Evolutionary conservation across 495 filamentous ascomycete genomes (phyloP).

Genomic region (Penicillium cosmopolitanum): DNA sequence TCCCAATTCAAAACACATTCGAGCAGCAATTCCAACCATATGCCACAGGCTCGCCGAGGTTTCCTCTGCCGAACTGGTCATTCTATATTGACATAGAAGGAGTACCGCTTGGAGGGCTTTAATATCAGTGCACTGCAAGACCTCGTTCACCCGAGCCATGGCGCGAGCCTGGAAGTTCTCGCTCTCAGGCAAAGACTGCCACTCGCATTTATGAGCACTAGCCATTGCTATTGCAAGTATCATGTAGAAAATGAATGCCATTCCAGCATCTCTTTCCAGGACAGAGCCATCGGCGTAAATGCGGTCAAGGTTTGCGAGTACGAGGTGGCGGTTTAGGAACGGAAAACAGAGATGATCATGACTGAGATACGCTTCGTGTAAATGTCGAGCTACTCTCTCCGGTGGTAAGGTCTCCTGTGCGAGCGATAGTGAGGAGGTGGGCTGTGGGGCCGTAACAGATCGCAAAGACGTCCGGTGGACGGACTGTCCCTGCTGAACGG

Average conservation of each 20-base stretch:
- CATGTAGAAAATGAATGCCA: constrained; percentile 29
- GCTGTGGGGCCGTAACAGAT: background rate
- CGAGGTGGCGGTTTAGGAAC: constrained; percentile 14
- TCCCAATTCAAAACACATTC: constrained; percentile 31
- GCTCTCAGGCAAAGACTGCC: constrained; percentile 26
- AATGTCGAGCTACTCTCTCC: constrained; percentile 20
- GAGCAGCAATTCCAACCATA: constrained; percentile 30
- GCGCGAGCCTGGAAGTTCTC: constrained; percentile 26
- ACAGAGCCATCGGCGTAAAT: constrained; percentile 22
- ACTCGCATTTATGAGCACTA: constrained; percentile 29
- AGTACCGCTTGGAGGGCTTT: constrained; percentile 30
- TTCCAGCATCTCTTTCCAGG: constrained; percentile 17
- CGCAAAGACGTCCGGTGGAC: constrained; percentile 2
- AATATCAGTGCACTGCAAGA: constrained; percentile 21
- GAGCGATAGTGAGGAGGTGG: constrained; percentile 1
- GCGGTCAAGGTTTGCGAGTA: constrained; percentile 11
- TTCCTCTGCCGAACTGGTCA: constrained; percentile 30
- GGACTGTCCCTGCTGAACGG: background rate
- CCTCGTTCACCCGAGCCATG: constrained; percentile 12
- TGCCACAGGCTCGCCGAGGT: constrained; percentile 34
- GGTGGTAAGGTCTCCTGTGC: constrained; percentile 15
- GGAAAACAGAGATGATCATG: constrained; percentile 34
- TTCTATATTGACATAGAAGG: constrained; percentile 29
- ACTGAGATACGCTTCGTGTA: constrained; percentile 27
- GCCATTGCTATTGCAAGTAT: constrained; percentile 27